A percentile compares a stretch with the other conserved stretches of the same genome.
Evolutionary conservation across 2,329 filamentous ascomycete species (phyloP).

Genomic region (Calonectria pseudoreteaudii): DNA sequence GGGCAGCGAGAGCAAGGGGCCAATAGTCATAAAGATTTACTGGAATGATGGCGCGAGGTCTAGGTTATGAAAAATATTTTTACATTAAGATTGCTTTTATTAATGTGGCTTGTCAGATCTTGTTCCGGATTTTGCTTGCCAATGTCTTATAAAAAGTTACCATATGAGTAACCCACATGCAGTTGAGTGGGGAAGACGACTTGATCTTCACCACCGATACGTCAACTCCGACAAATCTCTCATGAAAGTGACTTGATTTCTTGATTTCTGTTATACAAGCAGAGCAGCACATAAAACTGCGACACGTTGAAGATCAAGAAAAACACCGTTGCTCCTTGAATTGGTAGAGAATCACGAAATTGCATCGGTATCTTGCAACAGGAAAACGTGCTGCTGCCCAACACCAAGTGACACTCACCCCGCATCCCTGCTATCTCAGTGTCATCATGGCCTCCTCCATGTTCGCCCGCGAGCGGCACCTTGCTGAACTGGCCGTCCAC

Average conservation of each 20-base stretch:
- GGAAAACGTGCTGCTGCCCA: neutral
- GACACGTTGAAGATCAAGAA: neutral
- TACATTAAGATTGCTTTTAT: neutral
- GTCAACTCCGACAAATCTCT: slow-evolving; percentile 4
- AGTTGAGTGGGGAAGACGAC: neutral
- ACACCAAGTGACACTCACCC: neutral
- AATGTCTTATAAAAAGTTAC: neutral
- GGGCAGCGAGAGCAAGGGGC: neutral
- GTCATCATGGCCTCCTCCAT: slow-evolving; percentile 34
- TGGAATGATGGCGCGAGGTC: neutral
- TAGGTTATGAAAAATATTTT: neutral
- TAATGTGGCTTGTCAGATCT: neutral
- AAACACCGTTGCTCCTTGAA: neutral
- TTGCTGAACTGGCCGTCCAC: slow-evolving; percentile 61
- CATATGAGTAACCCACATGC: neutral
- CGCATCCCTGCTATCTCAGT: neutral
- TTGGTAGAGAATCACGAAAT: neutral
- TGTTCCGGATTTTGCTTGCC: neutral
- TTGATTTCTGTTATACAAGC: neutral
- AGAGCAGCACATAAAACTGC: neutral
- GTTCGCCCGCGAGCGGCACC: slow-evolving; percentile 45
- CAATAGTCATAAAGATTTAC: neutral
- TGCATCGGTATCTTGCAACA: neutral
- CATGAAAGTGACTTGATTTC: neutral
- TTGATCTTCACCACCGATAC: neutral